Base-by-base conservation (phyloP, 768 basidiomycete species). In the Boletellus ananiceps region DNA sequence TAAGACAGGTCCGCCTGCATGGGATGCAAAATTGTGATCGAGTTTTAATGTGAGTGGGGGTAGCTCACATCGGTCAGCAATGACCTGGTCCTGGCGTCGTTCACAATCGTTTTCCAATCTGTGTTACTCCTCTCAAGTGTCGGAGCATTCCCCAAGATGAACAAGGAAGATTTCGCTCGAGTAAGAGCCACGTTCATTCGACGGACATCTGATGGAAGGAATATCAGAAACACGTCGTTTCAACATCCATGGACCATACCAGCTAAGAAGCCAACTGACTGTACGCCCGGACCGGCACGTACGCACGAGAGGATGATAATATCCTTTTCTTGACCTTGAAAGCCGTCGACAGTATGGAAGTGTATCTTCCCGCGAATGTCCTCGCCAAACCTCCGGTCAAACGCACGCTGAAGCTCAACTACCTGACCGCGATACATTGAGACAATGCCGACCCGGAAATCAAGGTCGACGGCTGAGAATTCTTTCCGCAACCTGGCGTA, bases 151-250 rank as follows among this genome's bases (percentile, higher is more conserved):
- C 96, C 96, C 27, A 99, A 76, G 47, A 99, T 84, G 67, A 93
- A 99, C 2, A 99, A 71, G 9, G 95, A 96, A 7, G 92, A 92
- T 60, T 87, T 89, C 3, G 95, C 92, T 58, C 96, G 84, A n/a
- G 95, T 99, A 21, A 99, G 71, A 25, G 94, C 94, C n/a, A 99
- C 95, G 67, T 99, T 98, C 89, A 98, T 95, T 38, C 95, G 85
- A 38, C 94, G 84, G 18, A 76, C 66, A 66, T 95, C 88, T 82
- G 50, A 32, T 13, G 40, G 25, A 32, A 14, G 4, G 9, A 36
- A 23, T 48, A 32, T 57, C 13, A 58, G 47, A 33, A 15, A 31
- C 2, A 14, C 46, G 12, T 45, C 34, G 14, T 43, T 16, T 9
- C 46, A 27, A 43, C 37, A 25, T 50, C 34, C 7, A 55, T 15